phyloP scores from a whole-genome alignment of 2,329 filamentous ascomycete species.

The Phialemonium atrogriseum region DNA sequence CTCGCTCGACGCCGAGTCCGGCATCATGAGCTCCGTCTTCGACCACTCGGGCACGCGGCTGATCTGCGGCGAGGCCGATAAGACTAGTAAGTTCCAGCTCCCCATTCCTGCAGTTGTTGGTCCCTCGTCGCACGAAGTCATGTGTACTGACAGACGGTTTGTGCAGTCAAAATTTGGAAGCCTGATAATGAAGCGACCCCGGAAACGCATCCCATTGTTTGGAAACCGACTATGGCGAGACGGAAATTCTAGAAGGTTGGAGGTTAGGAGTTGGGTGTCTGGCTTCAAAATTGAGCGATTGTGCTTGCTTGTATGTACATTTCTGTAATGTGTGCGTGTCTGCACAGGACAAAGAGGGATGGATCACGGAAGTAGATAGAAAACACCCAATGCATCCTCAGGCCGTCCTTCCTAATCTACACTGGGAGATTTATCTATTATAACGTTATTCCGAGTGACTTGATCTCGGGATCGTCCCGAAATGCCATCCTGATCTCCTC shows the following conservation, averaged over 20 bases:
- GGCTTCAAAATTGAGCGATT: constrained; percentile 6
- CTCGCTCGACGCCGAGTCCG: constrained; percentile 86
- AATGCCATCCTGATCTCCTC: constrained; percentile 87
- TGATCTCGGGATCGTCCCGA: constrained; percentile 80
- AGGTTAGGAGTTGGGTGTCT: too few species aligned
- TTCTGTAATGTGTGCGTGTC: too few species aligned
- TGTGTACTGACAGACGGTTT: neutral
- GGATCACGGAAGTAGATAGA: neutral
- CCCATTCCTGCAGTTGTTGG: too few species aligned
- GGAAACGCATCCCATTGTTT: constrained; percentile 85
- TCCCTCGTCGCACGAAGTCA: too few species aligned
- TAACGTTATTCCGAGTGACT: constrained; percentile 52
- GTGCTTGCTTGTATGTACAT: too few species aligned
- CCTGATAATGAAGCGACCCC: constrained; percentile 84
- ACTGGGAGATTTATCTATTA: too few species aligned
- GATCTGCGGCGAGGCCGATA: constrained; percentile 93
- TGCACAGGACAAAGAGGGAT: too few species aligned
- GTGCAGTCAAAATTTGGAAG: constrained; percentile 85
- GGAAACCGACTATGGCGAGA: constrained; percentile 74
- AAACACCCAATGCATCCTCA: neutral
- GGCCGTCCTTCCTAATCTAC: neutral
- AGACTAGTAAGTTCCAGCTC: constrained; percentile 57
- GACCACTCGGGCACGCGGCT: constrained; percentile 81
- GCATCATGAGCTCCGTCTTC: constrained; percentile 90
- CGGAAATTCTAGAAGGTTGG: constrained; percentile 55